phyloP scores from a whole-genome alignment of 2,329 filamentous ascomycete species.

The Botrytis porri region DNA sequence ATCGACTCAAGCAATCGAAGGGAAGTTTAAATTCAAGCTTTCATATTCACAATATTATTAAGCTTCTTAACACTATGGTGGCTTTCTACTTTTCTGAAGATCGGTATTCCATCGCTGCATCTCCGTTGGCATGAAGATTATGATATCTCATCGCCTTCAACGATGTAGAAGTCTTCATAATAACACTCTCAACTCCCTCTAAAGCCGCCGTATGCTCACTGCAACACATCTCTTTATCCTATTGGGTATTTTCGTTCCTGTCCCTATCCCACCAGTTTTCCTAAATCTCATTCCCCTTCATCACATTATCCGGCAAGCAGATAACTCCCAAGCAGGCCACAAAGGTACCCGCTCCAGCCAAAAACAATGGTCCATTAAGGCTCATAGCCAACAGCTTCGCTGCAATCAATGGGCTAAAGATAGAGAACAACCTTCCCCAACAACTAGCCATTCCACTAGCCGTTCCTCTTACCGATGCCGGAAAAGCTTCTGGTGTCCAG shows the following conservation, averaged over 20 bases:
- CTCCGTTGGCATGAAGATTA: not conserved
- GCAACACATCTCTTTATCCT: not conserved
- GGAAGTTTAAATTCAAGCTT: not conserved
- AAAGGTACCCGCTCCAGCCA: conserved; percentile 54
- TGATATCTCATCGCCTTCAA: not conserved
- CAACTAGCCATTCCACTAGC: conserved; percentile 56
- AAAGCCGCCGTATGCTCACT: not conserved
- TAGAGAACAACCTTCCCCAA: conserved; percentile 57
- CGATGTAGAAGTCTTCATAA: not conserved
- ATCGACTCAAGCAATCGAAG: not conserved
- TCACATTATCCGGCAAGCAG: conserved; percentile 41
- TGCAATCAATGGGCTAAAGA: conserved; percentile 55
- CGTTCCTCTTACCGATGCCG: conserved; percentile 50
- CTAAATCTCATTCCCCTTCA: conserved; percentile 19
- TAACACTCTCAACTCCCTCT: not conserved
- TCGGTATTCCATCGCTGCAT: not conserved
- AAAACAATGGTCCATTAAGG: conserved; percentile 51
- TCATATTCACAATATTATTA: not conserved
- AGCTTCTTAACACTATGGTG: too few relatives aligned
- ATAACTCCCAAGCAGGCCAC: conserved; percentile 52
- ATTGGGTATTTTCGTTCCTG: not conserved
- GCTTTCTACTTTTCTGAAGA: not conserved
- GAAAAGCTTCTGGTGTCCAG: conserved; percentile 34
- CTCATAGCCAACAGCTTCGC: conserved; percentile 44
- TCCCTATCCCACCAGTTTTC: not conserved